A percentile compares a stretch with the other conserved stretches of the same genome.
Evolutionary conservation across 352 stramenopile species (phyloP).

Genomic region (Pythium rhizo-oryzae): DNA sequence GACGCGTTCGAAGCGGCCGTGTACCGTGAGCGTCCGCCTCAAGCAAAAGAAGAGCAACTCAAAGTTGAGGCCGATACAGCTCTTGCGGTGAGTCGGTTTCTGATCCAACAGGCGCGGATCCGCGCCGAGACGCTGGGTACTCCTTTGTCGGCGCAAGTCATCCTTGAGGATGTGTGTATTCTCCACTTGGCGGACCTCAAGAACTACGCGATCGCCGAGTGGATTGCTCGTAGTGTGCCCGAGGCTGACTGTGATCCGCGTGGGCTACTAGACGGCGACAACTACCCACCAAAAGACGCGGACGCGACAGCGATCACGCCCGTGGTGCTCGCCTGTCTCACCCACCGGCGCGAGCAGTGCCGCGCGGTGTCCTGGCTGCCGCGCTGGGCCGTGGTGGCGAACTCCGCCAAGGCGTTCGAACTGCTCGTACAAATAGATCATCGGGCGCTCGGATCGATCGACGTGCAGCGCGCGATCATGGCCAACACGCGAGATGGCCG

Average conservation of each 20-base stretch:
- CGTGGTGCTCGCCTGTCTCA: not conserved
- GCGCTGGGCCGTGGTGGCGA: not conserved
- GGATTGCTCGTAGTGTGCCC: not conserved
- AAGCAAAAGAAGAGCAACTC: not conserved
- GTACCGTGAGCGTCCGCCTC: not conserved
- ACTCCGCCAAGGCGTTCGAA: not conserved
- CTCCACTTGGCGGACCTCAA: constrained; percentile 3
- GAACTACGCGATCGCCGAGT: constrained; percentile 3
- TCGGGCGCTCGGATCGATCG: not conserved
- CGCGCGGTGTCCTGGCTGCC: not conserved
- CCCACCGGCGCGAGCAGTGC: not conserved
- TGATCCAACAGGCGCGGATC: not conserved
- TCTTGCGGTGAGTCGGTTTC: not conserved
- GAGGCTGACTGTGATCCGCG: not conserved
- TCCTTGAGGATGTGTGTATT: not conserved
- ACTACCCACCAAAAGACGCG: not conserved
- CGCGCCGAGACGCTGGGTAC: not conserved
- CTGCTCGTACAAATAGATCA: not conserved
- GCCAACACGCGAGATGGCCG: not conserved
- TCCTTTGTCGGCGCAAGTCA: not conserved
- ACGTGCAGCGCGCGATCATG: constrained; percentile 3
- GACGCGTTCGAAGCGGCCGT: not conserved
- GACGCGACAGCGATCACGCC: not conserved
- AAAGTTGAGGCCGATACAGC: not conserved
- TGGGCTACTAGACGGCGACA: not conserved